phyloP scores from a whole-genome alignment of 768 basidiomycete genomes.

The Agaricus sinodeliciosus region DNA sequence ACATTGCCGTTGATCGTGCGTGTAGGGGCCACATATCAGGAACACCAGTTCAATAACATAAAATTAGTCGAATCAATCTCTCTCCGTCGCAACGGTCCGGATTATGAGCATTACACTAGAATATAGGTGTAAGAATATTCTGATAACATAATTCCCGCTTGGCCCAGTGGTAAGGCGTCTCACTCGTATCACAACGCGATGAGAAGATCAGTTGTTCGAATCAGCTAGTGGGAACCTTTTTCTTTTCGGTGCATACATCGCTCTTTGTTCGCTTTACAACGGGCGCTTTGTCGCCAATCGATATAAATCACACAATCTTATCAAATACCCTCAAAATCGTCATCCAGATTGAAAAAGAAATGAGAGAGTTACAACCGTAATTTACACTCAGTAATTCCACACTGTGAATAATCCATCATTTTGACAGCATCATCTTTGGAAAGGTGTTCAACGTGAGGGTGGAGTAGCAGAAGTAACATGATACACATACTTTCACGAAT shows the following conservation, averaged over 20 bases:
- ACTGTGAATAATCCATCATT: slow-evolving; percentile 4
- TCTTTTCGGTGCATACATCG: neutral
- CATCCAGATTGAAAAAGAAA: neutral
- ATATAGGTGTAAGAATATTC: neutral
- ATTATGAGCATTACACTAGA: neutral
- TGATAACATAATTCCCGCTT: slow-evolving; percentile 16
- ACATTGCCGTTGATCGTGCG: too few relatives aligned
- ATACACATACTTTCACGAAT: slow-evolving; percentile 11
- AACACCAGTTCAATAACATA: too few relatives aligned
- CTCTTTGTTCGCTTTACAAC: too few relatives aligned
- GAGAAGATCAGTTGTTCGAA: slow-evolving; percentile 17
- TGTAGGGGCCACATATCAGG: too few relatives aligned
- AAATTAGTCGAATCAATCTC: too few relatives aligned
- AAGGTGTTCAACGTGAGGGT: neutral
- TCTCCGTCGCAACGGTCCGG: neutral
- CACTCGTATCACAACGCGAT: slow-evolving; percentile 21
- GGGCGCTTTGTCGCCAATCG: too few relatives aligned
- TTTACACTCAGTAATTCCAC: slow-evolving; percentile 6
- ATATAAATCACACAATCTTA: too few relatives aligned
- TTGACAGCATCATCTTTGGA: slow-evolving; percentile 13
- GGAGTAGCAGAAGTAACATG: neutral
- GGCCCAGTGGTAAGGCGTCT: slow-evolving; percentile 35
- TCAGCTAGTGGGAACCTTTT: slow-evolving; percentile 14
- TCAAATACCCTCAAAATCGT: too few relatives aligned
- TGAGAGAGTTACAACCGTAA: neutral